phyloP scores from a whole-genome alignment of 768 basidiomycete genomes.

The Leccinum imitatum region DNA sequence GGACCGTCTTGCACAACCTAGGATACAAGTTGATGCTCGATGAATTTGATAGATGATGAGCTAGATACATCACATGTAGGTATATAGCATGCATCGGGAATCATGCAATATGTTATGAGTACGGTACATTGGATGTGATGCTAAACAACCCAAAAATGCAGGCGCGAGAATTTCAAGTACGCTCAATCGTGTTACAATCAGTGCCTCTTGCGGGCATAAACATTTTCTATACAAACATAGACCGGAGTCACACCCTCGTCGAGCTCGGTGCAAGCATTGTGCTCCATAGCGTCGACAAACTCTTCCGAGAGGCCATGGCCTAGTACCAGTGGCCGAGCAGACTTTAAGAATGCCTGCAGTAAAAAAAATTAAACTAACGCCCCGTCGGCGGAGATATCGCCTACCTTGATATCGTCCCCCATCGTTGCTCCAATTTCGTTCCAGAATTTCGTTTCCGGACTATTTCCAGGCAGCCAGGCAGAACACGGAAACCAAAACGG shows the following conservation, averaged over 20 bases:
- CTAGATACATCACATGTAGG: constrained; percentile 3
- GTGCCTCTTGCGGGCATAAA: constrained; percentile 48
- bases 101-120: constrained; percentile 21
- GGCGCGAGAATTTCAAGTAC: neutral
- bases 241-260: constrained; percentile 43
- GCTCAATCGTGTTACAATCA: constrained; percentile 14
- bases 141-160: constrained; percentile 11
- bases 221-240: constrained; percentile 57
- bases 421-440: constrained; percentile 45
- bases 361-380: constrained; percentile 1
- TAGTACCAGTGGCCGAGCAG: constrained; percentile 67
- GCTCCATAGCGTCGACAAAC: constrained; percentile 54
- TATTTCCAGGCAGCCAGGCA: constrained; percentile 40
- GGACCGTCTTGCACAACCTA: neutral
- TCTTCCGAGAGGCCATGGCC: constrained; percentile 56
- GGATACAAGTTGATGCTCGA: neutral
- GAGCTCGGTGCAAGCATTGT: constrained; percentile 52
- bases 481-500: constrained; percentile 66
- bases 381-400: constrained; percentile 4
- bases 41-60: constrained; percentile 5
- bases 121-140: constrained; percentile 23
- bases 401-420: constrained; percentile 60
- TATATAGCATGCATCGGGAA: constrained; percentile 14
- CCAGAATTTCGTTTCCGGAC: constrained; percentile 32
- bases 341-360: constrained; percentile 59